These are phyloP conservation scores for Glomus cerebriforme DNA, from an alignment of 192 early-diverging fungal species.

Conservation along the genomic window DNA sequence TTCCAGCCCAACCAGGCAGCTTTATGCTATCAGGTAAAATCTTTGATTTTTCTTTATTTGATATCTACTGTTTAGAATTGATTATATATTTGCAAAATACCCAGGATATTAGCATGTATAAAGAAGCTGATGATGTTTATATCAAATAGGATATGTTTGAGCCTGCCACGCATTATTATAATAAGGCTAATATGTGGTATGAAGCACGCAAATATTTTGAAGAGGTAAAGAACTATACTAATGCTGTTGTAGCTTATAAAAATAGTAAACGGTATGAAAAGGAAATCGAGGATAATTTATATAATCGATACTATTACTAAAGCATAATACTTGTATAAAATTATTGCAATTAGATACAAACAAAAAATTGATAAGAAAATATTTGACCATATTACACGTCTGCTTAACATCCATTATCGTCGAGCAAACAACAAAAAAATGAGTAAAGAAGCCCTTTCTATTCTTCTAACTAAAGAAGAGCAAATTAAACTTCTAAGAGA, in stretches of 20 bases:
- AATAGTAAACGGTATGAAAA: not conserved
- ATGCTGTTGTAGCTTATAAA: slow-evolving; percentile 19
- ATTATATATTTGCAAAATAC: not conserved
- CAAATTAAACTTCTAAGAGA: slow-evolving; percentile 3
- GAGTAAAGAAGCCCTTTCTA: not conserved
- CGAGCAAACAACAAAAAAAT: not conserved
- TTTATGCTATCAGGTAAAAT: too few species aligned
- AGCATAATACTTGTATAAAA: too few species aligned
- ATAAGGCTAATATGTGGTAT: not conserved
- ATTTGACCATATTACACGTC: not conserved
- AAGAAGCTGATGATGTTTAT: too few species aligned
- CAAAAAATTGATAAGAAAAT: slow-evolving; percentile 13
- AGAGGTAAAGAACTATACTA: slow-evolving; percentile 24
- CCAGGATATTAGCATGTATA: slow-evolving; percentile 9
- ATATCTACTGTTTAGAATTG: not conserved
- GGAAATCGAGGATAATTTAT: not conserved
- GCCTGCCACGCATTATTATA: not conserved
- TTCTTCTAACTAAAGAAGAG: slow-evolving; percentile 21
- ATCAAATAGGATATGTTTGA: not conserved
- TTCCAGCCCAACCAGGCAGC: too few species aligned
- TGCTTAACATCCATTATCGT: slow-evolving; percentile 1
- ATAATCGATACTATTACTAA: not conserved
- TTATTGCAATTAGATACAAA: slow-evolving; percentile 8
- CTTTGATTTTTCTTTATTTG: not conserved
- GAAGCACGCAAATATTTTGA: not conserved